Evolutionary conservation across 2,329 filamentous ascomycete species (phyloP).

Genomic region (Clonostachys byssicola): DNA sequence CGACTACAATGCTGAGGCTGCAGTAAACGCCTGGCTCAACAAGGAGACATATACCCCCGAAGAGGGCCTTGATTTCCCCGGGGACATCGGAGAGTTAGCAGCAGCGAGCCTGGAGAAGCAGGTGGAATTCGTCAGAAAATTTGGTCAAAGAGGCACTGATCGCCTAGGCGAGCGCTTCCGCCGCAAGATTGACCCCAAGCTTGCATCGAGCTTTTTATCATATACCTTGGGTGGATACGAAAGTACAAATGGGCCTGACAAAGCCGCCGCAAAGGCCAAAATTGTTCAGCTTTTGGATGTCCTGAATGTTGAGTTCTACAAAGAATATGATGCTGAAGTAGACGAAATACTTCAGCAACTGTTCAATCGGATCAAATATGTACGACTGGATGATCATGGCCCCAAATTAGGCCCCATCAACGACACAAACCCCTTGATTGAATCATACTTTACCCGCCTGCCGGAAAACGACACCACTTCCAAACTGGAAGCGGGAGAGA

Average conservation of each 20-base stretch:
- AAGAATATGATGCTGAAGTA: slow-evolving; percentile 84
- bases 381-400: slow-evolving; percentile 86
- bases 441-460: slow-evolving; percentile 91
- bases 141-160: slow-evolving; percentile 68
- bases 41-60: slow-evolving; percentile 51
- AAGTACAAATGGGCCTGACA: slow-evolving; percentile 34
- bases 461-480: slow-evolving; percentile 74
- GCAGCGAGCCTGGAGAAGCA: slow-evolving; percentile 34
- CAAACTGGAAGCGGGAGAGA: slow-evolving; percentile 69
- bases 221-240: slow-evolving; percentile 55
- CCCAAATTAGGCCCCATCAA: slow-evolving; percentile 81
- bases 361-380: slow-evolving; percentile 92
- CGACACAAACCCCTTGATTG: slow-evolving; percentile 74
- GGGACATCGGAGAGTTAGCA: background rate
- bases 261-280: slow-evolving; percentile 46
- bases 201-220: slow-evolving; percentile 54
- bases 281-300: slow-evolving; percentile 69
- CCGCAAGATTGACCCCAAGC: slow-evolving; percentile 63
- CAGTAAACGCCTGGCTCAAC: slow-evolving; percentile 67
- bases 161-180: slow-evolving; percentile 77
- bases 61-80: slow-evolving; percentile 31
- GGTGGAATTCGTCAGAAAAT: slow-evolving; percentile 60
- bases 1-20: slow-evolving; percentile 63
- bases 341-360: slow-evolving; percentile 84
- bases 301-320: slow-evolving; percentile 83